These are phyloP conservation scores for Chalaropsis thielavioides DNA, from an alignment of 2,329 filamentous ascomycete genomes.

Conservation along the genomic window DNA sequence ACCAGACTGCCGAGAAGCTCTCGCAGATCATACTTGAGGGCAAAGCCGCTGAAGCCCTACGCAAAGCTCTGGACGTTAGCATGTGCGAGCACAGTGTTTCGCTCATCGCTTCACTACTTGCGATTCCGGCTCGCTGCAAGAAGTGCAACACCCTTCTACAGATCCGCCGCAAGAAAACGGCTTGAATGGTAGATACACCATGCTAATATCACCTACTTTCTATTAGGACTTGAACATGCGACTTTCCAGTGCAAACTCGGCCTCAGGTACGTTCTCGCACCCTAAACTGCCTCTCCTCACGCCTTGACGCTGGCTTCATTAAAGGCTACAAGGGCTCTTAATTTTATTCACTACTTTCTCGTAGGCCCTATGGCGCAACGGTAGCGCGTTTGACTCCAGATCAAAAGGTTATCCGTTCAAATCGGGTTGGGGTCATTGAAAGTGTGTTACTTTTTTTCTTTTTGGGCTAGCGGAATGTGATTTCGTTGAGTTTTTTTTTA, in stretches of 20 bases:
- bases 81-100: conserved; percentile 1
- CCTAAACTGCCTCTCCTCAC: neutral
- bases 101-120: neutral
- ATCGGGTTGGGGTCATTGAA: conserved; percentile 15
- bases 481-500: no score
- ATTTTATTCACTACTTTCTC: neutral
- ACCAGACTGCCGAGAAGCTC: conserved; percentile 13
- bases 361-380: conserved; percentile 15
- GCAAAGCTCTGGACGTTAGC: neutral
- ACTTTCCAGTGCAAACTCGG: neutral
- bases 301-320: neutral
- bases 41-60: neutral
- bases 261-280: neutral
- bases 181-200: neutral
- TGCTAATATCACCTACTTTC: neutral
- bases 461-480: no score
- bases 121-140: neutral
- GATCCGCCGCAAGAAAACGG: neutral
- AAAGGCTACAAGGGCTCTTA: neutral
- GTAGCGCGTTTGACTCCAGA: conserved; percentile 16
- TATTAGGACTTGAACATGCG: neutral
- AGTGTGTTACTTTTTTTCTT: neutral
- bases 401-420: conserved; percentile 17
- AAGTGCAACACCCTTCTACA: neutral
- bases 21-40: neutral